A percentile compares a stretch with the other conserved stretches of the same genome.
These are phyloP conservation scores for Aspergillus panamensis DNA, from an alignment of 495 filamentous ascomycete genomes.

Conservation along the genomic window DNA sequence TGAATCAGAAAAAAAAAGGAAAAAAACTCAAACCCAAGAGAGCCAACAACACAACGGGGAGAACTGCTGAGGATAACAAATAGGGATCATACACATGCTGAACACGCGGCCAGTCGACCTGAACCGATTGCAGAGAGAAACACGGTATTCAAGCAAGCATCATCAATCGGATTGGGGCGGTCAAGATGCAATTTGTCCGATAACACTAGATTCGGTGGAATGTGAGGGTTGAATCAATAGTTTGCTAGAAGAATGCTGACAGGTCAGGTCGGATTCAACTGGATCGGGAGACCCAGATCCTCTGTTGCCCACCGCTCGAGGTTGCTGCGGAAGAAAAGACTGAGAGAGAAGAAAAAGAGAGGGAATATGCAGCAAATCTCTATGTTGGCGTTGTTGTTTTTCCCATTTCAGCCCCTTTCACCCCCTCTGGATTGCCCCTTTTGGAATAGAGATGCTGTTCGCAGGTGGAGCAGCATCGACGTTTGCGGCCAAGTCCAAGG, in stretches of 20 bases:
- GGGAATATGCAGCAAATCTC: not conserved
- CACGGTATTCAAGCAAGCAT: conserved; percentile 3
- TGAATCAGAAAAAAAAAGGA: not conserved
- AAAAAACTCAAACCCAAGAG: not conserved
- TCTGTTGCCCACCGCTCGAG: conserved; percentile 2
- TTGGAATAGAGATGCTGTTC: conserved; percentile 6
- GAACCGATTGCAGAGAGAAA: not conserved
- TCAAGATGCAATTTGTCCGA: conserved; percentile 3
- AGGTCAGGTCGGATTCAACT: conserved; percentile 15
- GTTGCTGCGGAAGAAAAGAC: not conserved
- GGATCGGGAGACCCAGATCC: not conserved
- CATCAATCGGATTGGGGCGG: conserved; percentile 8
- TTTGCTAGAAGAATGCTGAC: conserved; percentile 21
- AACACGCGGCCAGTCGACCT: not conserved
- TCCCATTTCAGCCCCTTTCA: not conserved
- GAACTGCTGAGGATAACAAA: not conserved
- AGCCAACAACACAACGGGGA: not conserved
- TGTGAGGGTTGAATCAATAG: conserved; percentile 20
- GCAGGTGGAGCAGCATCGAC: conserved; percentile 12
- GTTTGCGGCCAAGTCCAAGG: conserved; percentile 16
- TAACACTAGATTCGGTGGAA: conserved; percentile 15
- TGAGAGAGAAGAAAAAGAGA: not conserved
- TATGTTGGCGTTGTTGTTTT: not conserved
- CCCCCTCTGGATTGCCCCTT: conserved; percentile 5
- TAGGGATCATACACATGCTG: conserved; percentile 12